These are phyloP conservation scores for Podaxis sp. DNA, from an alignment of 768 basidiomycete species.

Conservation along the genomic window DNA sequence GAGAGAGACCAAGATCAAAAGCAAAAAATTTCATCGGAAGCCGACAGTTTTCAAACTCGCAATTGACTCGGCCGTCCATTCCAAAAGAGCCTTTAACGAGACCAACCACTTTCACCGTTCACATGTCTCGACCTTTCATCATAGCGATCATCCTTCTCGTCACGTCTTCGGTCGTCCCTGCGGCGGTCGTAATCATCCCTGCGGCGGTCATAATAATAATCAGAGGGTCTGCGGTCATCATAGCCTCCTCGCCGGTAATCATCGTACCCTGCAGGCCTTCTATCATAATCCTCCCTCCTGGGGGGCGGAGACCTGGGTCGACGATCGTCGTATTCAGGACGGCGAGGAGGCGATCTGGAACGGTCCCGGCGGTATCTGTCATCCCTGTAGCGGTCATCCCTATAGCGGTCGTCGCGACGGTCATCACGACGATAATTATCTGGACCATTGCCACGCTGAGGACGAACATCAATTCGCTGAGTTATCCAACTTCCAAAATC, in stretches of 20 bases:
- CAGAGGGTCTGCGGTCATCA: slow-evolving; percentile 83
- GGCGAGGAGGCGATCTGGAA: slow-evolving; percentile 79
- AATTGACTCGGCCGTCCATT: slow-evolving; percentile 27
- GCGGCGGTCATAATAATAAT: slow-evolving; percentile 85
- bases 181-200: slow-evolving; percentile 73
- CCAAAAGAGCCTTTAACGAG: slow-evolving; percentile 55
- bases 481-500: slow-evolving; percentile 4
- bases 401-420: slow-evolving; percentile 60
- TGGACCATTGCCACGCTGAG: slow-evolving; percentile 55
- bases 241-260: slow-evolving; percentile 81
- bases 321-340: slow-evolving; percentile 72
- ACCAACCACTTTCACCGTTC: slow-evolving; percentile 79
- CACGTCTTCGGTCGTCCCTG: slow-evolving; percentile 78
- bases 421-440: slow-evolving; percentile 81
- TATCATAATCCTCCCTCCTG: slow-evolving; percentile 80
- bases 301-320: slow-evolving; percentile 81
- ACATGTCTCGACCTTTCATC: slow-evolving; percentile 77
- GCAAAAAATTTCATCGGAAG: slow-evolving; percentile 32
- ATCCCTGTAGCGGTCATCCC: slow-evolving; percentile 59
- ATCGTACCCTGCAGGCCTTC: slow-evolving; percentile 91
- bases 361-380: slow-evolving; percentile 75
- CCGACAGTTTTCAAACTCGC: slow-evolving; percentile 25
- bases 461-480: slow-evolving; percentile 11
- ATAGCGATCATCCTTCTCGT: slow-evolving; percentile 80
- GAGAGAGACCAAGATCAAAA: slow-evolving; percentile 52